Evolutionary conservation across 768 basidiomycete species (phyloP).

Genomic region (Hericium erinaceus): DNA sequence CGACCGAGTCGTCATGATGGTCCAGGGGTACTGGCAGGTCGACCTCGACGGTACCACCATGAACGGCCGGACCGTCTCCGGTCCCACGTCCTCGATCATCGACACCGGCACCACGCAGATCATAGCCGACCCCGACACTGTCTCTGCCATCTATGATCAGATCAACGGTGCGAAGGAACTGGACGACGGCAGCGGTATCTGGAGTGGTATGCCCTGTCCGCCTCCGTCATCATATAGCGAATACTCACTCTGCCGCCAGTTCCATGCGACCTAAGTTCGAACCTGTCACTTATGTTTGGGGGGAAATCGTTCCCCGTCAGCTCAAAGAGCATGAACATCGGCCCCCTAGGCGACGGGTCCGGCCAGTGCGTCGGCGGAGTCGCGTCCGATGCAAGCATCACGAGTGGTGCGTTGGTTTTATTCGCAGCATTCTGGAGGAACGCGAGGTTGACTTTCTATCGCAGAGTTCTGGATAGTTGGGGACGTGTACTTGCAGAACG

Average conservation of each 20-base stretch:
- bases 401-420: not conserved
- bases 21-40: conserved; percentile 21
- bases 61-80: conserved; percentile 3
- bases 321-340: conserved; percentile 20
- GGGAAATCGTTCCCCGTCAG: conserved; percentile 18
- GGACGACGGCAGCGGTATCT: conserved; percentile 15
- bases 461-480: conserved; percentile 4
- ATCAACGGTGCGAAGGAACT: conserved; percentile 17
- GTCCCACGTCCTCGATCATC: conserved; percentile 16
- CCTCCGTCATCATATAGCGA: not conserved
- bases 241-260: conserved; percentile 4
- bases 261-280: conserved; percentile 10
- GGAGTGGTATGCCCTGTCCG: conserved; percentile 15
- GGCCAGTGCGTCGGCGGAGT: conserved; percentile 13
- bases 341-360: conserved; percentile 8
- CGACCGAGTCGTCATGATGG: conserved; percentile 6
- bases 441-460: not conserved
- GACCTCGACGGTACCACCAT: conserved; percentile 3
- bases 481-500: conserved; percentile 5
- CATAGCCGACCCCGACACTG: conserved; percentile 16
- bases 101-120: conserved; percentile 25
- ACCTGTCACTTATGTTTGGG: conserved; percentile 22
- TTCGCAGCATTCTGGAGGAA: not conserved
- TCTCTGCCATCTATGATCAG: conserved; percentile 16
- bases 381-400: not conserved